These are phyloP conservation scores for Penicillium hordei DNA, from an alignment of 2,329 filamentous ascomycete species.

Conservation along the genomic window DNA sequence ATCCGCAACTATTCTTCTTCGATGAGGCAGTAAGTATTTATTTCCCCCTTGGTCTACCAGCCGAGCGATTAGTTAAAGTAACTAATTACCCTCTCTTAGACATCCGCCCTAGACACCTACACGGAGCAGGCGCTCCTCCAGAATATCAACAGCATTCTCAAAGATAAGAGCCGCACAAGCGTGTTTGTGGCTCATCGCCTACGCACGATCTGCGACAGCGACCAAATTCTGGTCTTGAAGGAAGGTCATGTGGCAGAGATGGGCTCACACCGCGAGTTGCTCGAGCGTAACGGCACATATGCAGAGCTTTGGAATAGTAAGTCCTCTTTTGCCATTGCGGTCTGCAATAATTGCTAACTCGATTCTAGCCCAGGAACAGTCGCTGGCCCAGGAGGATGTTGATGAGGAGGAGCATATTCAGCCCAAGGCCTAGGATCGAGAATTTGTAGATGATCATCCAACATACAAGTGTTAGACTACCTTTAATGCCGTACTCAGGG, in stretches of 20 bases:
- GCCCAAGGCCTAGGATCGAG: neutral
- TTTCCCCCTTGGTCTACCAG: neutral
- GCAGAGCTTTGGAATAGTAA: conserved; percentile 85
- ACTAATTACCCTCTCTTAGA: conserved; percentile 43
- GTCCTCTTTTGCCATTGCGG: conserved; percentile 34
- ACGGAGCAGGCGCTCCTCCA: conserved; percentile 87
- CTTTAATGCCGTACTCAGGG: neutral
- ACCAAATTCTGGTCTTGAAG: conserved; percentile 87
- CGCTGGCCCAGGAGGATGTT: conserved; percentile 43
- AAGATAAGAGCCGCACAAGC: conserved; percentile 83
- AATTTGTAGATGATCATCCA: neutral
- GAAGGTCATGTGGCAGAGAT: conserved; percentile 82
- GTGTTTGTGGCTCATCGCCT: conserved; percentile 93
- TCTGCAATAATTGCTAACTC: neutral
- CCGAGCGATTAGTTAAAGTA: neutral
- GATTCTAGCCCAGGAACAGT: conserved; percentile 60
- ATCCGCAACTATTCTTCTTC: conserved; percentile 88
- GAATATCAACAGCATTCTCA: conserved; percentile 90
- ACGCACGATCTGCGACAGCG: conserved; percentile 88
- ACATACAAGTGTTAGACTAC: conserved; percentile 29
- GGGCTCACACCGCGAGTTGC: conserved; percentile 81
- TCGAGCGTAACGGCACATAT: conserved; percentile 73
- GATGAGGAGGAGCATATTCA: conserved; percentile 13
- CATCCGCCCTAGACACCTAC: conserved; percentile 86
- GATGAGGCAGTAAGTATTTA: conserved; percentile 70